Evolutionary conservation across 1,284 basidiomycete species (phyloP), one percentile per base, ranked within the genome.

Genomic region (Puccinia sorghi): DNA sequence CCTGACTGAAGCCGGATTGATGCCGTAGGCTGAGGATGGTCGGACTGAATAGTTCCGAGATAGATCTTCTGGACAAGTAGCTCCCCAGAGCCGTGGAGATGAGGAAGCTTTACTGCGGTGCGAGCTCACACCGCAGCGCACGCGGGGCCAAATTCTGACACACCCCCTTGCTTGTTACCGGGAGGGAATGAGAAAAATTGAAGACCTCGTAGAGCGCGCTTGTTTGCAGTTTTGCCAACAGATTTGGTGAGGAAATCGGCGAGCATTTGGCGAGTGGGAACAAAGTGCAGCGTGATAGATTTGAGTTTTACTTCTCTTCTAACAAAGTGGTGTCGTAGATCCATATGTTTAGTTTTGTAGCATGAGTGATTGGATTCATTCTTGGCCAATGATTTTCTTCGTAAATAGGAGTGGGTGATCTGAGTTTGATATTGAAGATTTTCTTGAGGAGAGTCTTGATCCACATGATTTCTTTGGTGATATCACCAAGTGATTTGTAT

Each of bases 401-500:
- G 32, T 27, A 63, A 8, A 63, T 17, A 11, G n/a, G n/a, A 27
- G 32, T 25, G 15, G 59, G 59, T 63, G 11, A 6, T 20, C 20
- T 27, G 32, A 63, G n/a, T 37, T 63, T 15, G 59, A 63, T 32
- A 32, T 63, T 63, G 59, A 63, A 37, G 32, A 63, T 63, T 8
- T 63, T 37, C 32, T 63, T 25, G 59, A 37, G 32, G 85, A 46
- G 13, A 7, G 43, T 46, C 43, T 46, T 46, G 43, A 46, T 46
- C 43, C 43, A 46, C 43, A 46, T 50, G 3, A 84, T 80, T 79
- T 88, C 86, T 39, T 83, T 82, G 4, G 82, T 83, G 0, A 84
- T 88, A 85, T 89, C 90, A 87, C 82, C 80, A 37, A 84, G 81
- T 1, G 86, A 85, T n/a, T 87, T 83, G 78, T 86, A 87, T 79